Base-by-base conservation (phyloP, 1,284 basidiomycete species). In the Coniferiporia sulphurascens region DNA sequence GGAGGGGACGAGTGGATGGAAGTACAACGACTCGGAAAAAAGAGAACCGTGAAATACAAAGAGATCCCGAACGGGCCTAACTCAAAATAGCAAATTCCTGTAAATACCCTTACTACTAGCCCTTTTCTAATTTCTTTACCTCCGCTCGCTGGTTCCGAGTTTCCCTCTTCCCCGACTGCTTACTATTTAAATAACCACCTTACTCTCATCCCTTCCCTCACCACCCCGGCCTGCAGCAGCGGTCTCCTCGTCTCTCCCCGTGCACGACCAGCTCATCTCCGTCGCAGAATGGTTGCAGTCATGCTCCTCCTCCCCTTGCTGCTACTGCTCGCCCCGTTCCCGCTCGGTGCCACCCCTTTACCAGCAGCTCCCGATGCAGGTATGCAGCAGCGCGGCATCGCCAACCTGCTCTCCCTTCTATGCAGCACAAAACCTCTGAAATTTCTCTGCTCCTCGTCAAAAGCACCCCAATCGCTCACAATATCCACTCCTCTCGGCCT, bases 401-500 rank as follows among this genome's bases (percentile, higher is more conserved):
- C 41, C 10, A n/a, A n/a, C 41, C n/a, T 12, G 41, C 41, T 43
- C 41, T 43, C 41, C n/a, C 41, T n/a, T 43, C 41, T 43, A 13
- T 43, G 41, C 41, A 13, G 12, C 12, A n/a, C n/a, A 2, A 43
- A 43, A 2, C 41, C 41, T 43, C 41, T 43, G 41, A 43, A 43
- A 13, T 7, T 43, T n/a, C n/a, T 43, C 41, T 43, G 41, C 8
- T n/a, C 41, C 41, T 43, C 41, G 41, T 13, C 10, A 43, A n/a
- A 12, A n/a, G 12, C 41, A n/a, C n/a, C 41, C 3, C 10, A n/a
- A 13, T 43, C 36, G 15, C n/a, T 55, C 3, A 49, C 67, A 34
- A 73, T 83, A 32, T 59, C 64, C 21, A 86, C 84, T 1, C 73
- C 77, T n/a, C 60, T 87, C 32, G 86, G 86, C 13, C 71, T 71